Base-by-base conservation (phyloP, 805 yeast genomes). In the Kuraishia borneana region DNA sequence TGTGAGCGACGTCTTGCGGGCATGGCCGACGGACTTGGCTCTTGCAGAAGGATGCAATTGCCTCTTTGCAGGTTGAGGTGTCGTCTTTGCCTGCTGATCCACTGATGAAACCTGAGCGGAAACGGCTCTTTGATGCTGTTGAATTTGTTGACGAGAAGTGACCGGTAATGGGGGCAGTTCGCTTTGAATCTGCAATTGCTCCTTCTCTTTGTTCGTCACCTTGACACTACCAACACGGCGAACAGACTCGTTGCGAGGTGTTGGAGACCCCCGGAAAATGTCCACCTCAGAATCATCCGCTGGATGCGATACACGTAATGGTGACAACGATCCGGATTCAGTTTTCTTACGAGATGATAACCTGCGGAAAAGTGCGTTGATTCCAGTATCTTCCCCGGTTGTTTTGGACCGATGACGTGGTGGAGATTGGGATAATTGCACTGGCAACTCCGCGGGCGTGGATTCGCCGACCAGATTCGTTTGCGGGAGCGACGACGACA, bases 21-120 rank as follows among this genome's bases (percentile, higher is more conserved):
- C 69, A 51, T 83, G 89, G n/a, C 88, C 87, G 32, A 83, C 76
- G 16, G 94, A 81, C 50, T 82, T 84, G 3, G 94, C 94, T 46
- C 95, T 71, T 1, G 94, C 94, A 10, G 85, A 74, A 25, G 95
- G 94, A 53, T 83, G 95, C 40, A 62, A 58, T 40, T 56, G 65
- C 20, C 33, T 33, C 12, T 17, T 18, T n/a, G 21, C 25, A 7
- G 21, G 13, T 5, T 19, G 23, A 9, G 21, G 25, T 5, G 17
- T 12, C 6, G 32, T n/a, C 8, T n/a, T 19, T 4, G 32, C 13
- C 16, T 19, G 14, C 17, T 30, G 21, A 17, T 21, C 32, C 12
- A 30, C 42, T 2, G 62, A 47, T 7, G 61, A 38, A 9, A 58
- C 50, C 35, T 51, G 51, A 0, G 65, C 62, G n/a, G 63, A 56